These are phyloP conservation scores for Tylopilus cervinicoccineus DNA, from an alignment of 768 basidiomycete genomes.

Conservation along the genomic window DNA sequence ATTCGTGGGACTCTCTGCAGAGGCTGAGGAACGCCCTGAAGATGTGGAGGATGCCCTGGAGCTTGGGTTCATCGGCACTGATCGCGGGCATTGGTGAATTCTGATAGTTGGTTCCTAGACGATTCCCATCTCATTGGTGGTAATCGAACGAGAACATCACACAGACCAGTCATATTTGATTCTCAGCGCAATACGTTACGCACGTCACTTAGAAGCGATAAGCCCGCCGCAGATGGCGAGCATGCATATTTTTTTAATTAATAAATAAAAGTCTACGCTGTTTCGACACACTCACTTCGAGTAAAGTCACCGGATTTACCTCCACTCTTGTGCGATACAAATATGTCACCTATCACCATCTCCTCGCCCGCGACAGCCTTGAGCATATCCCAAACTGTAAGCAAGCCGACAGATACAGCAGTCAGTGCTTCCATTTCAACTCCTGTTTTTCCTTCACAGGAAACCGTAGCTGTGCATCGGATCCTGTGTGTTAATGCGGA, in stretches of 20 bases:
- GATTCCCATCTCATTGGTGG: not conserved
- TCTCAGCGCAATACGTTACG: not conserved
- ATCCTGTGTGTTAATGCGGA: conserved; percentile 42
- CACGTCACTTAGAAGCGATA: not conserved
- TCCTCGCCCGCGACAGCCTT: conserved; percentile 87
- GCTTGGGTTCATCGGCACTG: conserved; percentile 46
- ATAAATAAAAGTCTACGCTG: not conserved
- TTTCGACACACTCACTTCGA: conserved; percentile 8
- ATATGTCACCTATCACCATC: conserved; percentile 72
- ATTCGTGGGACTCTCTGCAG: conserved; percentile 43
- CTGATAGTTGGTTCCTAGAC: not conserved
- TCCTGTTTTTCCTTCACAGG: conserved; percentile 77
- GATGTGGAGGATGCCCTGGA: conserved; percentile 49
- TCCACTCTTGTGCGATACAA: conserved; percentile 65
- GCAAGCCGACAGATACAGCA: conserved; percentile 70
- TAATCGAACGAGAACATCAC: not conserved
- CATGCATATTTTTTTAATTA: not conserved
- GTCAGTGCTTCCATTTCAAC: conserved; percentile 94
- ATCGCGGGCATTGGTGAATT: conserved; percentile 52
- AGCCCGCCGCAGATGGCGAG: not conserved
- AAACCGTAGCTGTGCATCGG: conserved; percentile 61
- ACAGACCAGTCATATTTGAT: not conserved
- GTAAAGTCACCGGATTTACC: conserved; percentile 72
- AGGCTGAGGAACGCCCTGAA: conserved; percentile 29
- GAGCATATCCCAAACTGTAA: conserved; percentile 93